phyloP scores from a whole-genome alignment of 1,284 basidiomycete species.

The Earliella scabrosa region DNA sequence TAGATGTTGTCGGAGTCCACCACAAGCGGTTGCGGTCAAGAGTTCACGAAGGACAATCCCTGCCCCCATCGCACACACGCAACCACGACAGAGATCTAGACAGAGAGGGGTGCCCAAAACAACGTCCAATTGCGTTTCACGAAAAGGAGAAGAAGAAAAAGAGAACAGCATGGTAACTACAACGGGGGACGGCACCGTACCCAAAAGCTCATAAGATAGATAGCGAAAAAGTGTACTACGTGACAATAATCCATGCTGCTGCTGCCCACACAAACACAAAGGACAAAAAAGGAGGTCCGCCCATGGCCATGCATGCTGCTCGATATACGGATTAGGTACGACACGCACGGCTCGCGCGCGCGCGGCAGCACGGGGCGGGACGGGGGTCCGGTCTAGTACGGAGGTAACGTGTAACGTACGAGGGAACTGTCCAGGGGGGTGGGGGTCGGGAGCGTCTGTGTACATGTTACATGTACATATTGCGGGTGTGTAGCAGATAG shows the following conservation, averaged over 20 bases:
- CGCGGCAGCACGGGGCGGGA: not conserved
- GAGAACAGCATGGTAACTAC: conserved; percentile 6
- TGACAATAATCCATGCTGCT: not conserved
- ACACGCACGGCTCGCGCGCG: too few relatives aligned
- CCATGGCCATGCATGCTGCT: too few relatives aligned
- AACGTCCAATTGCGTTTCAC: conserved; percentile 18
- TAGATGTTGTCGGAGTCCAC: too few relatives aligned
- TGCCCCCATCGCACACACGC: not conserved
- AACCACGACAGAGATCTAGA: not conserved
- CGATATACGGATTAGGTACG: too few relatives aligned
- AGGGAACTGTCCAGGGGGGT: conserved; percentile 10
- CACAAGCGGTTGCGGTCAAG: too few relatives aligned
- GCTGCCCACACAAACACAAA: too few relatives aligned
- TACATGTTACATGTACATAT: conserved; percentile 25
- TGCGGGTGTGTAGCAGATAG: conserved; percentile 7
- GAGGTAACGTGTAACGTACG: not conserved
- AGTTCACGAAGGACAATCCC: not conserved
- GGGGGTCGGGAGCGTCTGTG: not conserved
- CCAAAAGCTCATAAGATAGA: not conserved
- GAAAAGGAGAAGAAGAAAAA: not conserved
- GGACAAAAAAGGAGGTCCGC: not conserved
- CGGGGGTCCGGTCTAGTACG: not conserved
- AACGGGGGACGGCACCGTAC: not conserved
- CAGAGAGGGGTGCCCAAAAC: not conserved
- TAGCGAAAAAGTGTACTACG: not conserved